These are phyloP conservation scores for Pythium sukuiense DNA, from an alignment of 352 stramenopile species.

Conservation along the genomic window DNA sequence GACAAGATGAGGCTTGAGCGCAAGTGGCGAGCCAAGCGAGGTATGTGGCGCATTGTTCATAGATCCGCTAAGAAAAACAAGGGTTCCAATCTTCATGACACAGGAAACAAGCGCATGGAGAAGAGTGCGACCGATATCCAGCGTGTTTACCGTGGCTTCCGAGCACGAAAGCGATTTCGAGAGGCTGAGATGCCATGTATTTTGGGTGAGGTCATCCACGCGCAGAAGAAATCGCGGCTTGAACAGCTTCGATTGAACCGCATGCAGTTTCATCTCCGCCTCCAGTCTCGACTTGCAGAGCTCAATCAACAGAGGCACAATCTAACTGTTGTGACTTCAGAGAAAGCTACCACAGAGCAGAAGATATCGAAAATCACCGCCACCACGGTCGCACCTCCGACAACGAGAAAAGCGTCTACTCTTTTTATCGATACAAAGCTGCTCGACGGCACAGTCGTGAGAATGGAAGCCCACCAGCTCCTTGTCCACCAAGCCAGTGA, in stretches of 20 bases:
- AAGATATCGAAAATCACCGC: constrained; percentile 17
- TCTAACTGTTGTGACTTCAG: constrained; percentile 12
- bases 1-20: constrained; percentile 32
- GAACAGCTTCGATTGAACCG: constrained; percentile 26
- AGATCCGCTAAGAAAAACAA: too few species aligned
- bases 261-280: constrained; percentile 27
- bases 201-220: constrained; percentile 8
- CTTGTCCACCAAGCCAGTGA: constrained; percentile 37
- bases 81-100: not conserved
- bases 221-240: constrained; percentile 28
- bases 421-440: constrained; percentile 30
- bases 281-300: constrained; percentile 21
- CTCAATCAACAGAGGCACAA: constrained; percentile 26
- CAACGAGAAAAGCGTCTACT: not conserved
- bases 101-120: constrained; percentile 34
- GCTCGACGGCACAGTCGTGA: constrained; percentile 31
- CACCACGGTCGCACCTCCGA: not conserved
- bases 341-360: constrained; percentile 24
- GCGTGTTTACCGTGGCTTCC: constrained; percentile 43
- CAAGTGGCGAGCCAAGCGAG: constrained; percentile 33
- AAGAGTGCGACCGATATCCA: constrained; percentile 41
- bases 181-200: constrained; percentile 19
- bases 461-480: constrained; percentile 36
- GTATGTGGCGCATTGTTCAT: constrained; percentile 5
- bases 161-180: constrained; percentile 28